phyloP scores from a whole-genome alignment of 345 rosid species.

The Eutrema yunnanense region DNA sequence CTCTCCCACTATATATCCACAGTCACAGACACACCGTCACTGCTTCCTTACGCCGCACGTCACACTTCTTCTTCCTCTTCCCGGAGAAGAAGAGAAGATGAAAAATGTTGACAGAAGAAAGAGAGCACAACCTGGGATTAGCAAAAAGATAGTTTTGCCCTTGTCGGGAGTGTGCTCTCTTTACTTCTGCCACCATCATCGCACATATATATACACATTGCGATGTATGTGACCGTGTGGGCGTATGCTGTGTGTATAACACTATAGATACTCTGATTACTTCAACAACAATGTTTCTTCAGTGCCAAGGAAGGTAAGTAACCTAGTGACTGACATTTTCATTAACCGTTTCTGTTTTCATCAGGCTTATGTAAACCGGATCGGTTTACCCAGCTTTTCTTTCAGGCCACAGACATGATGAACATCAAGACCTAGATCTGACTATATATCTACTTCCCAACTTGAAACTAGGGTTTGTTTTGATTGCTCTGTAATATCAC shows the following conservation, averaged over 20 bases:
- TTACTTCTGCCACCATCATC: constrained; percentile 69
- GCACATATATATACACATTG: neutral
- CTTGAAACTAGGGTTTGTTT: neutral
- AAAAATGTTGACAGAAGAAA: constrained; percentile 92
- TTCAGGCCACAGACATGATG: neutral
- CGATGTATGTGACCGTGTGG: constrained; percentile 19
- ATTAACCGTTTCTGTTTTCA: neutral
- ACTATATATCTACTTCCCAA: neutral
- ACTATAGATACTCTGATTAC: neutral
- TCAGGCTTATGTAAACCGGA: neutral
- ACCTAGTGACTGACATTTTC: neutral
- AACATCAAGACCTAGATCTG: neutral
- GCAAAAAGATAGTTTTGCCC: constrained; percentile 46
- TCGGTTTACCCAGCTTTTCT: neutral
- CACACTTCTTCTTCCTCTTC: constrained; percentile 18
- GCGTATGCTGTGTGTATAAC: neutral
- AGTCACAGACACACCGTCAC: constrained; percentile 14
- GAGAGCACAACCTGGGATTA: constrained; percentile 75
- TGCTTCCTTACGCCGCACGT: constrained; percentile 30
- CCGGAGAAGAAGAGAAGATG: constrained; percentile 14
- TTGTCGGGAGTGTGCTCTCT: constrained; percentile 87
- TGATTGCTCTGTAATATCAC: neutral
- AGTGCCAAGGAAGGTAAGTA: constrained; percentile 2
- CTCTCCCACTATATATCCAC: neutral
- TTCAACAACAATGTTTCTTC: constrained; percentile 13